A percentile compares a stretch with the other conserved stretches of the same genome.
These are phyloP conservation scores for Posidonia oceanica DNA, from an alignment of 116 monocot genomes.

Conservation along the genomic window DNA sequence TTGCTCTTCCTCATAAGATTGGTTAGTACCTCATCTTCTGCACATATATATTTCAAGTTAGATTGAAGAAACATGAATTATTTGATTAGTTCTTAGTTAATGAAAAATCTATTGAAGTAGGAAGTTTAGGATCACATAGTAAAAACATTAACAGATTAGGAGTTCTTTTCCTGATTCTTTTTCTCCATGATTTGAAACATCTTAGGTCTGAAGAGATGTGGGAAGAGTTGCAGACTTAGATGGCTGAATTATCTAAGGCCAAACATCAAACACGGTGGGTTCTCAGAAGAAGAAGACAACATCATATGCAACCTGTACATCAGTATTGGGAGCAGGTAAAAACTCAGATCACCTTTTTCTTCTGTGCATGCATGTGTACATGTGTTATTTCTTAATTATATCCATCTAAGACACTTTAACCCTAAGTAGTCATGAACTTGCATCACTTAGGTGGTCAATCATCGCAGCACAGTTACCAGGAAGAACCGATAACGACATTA, in stretches of 20 bases:
- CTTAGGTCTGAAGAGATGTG: conserved; percentile 72
- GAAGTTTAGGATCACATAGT: too few relatives aligned
- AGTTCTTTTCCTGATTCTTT: neutral
- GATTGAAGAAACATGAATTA: too few relatives aligned
- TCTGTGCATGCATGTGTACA: conserved; percentile 22
- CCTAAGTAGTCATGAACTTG: conserved; percentile 1
- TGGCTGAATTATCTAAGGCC: conserved; percentile 92
- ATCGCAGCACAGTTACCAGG: conserved; percentile 79
- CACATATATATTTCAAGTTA: neutral
- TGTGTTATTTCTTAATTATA: neutral
- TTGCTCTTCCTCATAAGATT: conserved; percentile 73
- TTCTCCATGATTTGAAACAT: neutral
- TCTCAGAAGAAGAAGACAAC: conserved; percentile 81
- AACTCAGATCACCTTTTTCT: neutral
- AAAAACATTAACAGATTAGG: too few relatives aligned
- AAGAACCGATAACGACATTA: conserved; percentile 82
- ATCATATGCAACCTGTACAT: conserved; percentile 76
- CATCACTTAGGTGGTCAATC: conserved; percentile 55
- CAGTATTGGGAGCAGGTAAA: conserved; percentile 86
- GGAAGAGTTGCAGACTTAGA: conserved; percentile 82
- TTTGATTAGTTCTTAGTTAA: too few relatives aligned
- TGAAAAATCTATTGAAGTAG: too few relatives aligned
- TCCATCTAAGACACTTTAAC: neutral
- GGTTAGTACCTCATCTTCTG: conserved; percentile 22
- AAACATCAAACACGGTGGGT: conserved; percentile 77